Percentiles rank a stretch among this genome's conserved stretches.
Conservation (phyloP, 768 basidiomycete species). For the Megacollybia marginata region DNA sequence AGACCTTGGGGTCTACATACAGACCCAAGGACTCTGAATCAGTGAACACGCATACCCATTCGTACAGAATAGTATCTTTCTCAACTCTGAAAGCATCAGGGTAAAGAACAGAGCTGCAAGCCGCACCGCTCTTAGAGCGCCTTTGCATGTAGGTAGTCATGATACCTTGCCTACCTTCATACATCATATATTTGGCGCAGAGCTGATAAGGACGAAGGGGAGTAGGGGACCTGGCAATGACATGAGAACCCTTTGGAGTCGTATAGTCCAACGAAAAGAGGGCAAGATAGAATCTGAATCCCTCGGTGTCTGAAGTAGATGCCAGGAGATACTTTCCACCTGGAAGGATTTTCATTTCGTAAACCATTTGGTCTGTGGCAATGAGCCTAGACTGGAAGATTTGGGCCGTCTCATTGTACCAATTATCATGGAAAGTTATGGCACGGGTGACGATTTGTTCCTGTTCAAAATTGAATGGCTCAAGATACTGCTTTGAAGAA, state of each 20-base stretch:
- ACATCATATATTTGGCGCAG: neutral
- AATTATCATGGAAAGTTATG: slow-evolving; percentile 53
- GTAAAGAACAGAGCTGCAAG: neutral
- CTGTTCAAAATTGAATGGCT: slow-evolving; percentile 30
- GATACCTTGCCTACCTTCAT: neutral
- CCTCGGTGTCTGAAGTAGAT: slow-evolving; percentile 37
- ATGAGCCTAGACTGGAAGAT: slow-evolving; percentile 17
- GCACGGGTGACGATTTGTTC: slow-evolving; percentile 58
- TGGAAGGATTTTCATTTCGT: slow-evolving; percentile 51
- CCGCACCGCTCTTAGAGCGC: neutral
- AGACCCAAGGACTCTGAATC: neutral
- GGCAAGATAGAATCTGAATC: slow-evolving; percentile 39
- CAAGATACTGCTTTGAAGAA: slow-evolving; percentile 31
- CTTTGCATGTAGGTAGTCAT: neutral
- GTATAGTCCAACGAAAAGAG: slow-evolving; percentile 54
- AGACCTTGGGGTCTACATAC: neutral
- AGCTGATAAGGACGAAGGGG: neutral
- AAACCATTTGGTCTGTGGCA: slow-evolving; percentile 28
- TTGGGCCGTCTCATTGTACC: slow-evolving; percentile 33
- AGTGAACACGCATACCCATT: neutral
- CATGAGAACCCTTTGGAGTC: neutral
- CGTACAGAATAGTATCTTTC: slow-evolving; percentile 7
- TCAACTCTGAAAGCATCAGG: neutral
- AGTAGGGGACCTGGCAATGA: slow-evolving; percentile 15
- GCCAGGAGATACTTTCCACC: slow-evolving; percentile 65